Conservation (phyloP, 768 basidiomycete species). For the Tricholoma furcatifolium region DNA sequence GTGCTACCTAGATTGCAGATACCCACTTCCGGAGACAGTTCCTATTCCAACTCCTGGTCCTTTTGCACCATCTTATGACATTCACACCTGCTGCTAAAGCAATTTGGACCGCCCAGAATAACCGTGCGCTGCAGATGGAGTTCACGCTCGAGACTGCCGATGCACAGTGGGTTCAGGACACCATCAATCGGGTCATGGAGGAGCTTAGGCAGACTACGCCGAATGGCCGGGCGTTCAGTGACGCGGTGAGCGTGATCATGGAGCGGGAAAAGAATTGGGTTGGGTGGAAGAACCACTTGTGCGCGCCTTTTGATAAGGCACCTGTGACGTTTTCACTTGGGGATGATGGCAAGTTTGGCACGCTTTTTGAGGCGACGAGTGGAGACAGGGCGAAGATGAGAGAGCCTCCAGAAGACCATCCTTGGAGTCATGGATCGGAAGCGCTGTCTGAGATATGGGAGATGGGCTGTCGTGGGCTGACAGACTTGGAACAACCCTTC, state of each 20-base stretch:
- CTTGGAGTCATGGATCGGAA: slow-evolving; percentile 64
- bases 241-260: slow-evolving; percentile 68
- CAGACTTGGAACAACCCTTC: slow-evolving; percentile 64
- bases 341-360: slow-evolving; percentile 44
- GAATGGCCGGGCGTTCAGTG: slow-evolving; percentile 72
- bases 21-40: slow-evolving; percentile 93
- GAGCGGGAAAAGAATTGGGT: slow-evolving; percentile 90
- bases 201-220: slow-evolving; percentile 75
- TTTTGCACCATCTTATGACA: slow-evolving; percentile 71
- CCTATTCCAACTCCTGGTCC: slow-evolving; percentile 78
- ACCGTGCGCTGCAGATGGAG: slow-evolving; percentile 81
- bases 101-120: slow-evolving; percentile 59
- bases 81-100: slow-evolving; percentile 71
- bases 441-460: slow-evolving; percentile 81
- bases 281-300: slow-evolving; percentile 84
- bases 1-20: slow-evolving; percentile 77
- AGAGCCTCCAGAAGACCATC: slow-evolving; percentile 59
- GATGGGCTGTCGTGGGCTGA: slow-evolving; percentile 68
- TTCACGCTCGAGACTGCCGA: slow-evolving; percentile 70
- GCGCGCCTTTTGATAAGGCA: slow-evolving; percentile 76
- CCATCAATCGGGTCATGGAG: slow-evolving; percentile 53
- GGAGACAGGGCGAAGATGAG: slow-evolving; percentile 51
- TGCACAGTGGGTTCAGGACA: slow-evolving; percentile 77
- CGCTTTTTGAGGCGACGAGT: slow-evolving; percentile 60
- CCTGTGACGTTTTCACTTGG: slow-evolving; percentile 53